phyloP scores from a whole-genome alignment of 2,329 filamentous ascomycete genomes.

The Drechslerella coelobrocha region DNA sequence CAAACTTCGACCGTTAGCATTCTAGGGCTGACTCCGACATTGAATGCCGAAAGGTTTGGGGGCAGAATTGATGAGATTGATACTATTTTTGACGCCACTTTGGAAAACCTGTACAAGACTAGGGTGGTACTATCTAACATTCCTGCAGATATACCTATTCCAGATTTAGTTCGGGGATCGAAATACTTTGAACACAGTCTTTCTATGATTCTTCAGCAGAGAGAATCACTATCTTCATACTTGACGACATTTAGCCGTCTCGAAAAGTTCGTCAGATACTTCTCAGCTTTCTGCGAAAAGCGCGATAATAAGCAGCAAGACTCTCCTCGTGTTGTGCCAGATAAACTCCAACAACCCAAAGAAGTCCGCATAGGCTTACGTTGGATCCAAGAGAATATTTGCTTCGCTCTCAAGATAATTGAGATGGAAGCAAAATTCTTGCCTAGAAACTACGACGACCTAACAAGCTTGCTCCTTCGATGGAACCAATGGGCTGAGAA shows the following conservation, averaged over 20 bases:
- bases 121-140: conserved; percentile 65
- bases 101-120: conserved; percentile 67
- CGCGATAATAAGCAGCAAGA: background rate
- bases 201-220: conserved; percentile 69
- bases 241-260: conserved; percentile 59
- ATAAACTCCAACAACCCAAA: background rate
- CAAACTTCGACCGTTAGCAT: conserved; percentile 76
- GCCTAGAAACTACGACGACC: conserved; percentile 11
- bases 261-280: conserved; percentile 56
- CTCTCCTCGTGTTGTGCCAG: background rate
- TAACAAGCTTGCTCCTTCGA: conserved; percentile 20
- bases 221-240: conserved; percentile 62
- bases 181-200: conserved; percentile 88
- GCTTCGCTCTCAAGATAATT: conserved; percentile 26
- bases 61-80: conserved; percentile 56
- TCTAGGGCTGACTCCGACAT: conserved; percentile 66
- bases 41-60: conserved; percentile 29
- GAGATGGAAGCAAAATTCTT: conserved; percentile 36
- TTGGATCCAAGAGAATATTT: conserved; percentile 34
- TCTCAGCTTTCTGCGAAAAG: conserved; percentile 12
- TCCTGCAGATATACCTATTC: conserved; percentile 80
- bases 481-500: conserved; percentile 23
- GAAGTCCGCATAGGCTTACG: conserved; percentile 3
- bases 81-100: conserved; percentile 60
- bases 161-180: conserved; percentile 78